Evolutionary conservation across 495 filamentous ascomycete genomes (phyloP).

Genomic region (Hypoxylon lienhwacheense): DNA sequence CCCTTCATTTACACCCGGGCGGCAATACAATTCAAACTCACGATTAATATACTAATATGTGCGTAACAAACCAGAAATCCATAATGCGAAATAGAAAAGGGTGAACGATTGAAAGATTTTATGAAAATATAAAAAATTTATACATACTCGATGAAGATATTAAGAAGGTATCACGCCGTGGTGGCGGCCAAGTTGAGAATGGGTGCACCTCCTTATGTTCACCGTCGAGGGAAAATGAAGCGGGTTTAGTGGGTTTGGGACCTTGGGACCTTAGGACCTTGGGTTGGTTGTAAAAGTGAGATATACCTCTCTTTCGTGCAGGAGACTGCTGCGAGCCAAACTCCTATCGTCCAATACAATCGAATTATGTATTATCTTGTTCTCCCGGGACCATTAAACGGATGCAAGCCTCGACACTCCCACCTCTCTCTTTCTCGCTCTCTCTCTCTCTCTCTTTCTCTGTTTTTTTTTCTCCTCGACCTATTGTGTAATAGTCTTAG

Average conservation of each 20-base stretch:
- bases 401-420: slow-evolving; percentile 30
- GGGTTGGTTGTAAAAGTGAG: slow-evolving; percentile 6
- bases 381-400: slow-evolving; percentile 18
- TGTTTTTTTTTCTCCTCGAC: too few species aligned
- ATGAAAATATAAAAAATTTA: slow-evolving; percentile 2
- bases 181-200: slow-evolving; percentile 5
- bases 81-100: not conserved
- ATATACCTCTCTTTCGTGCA: slow-evolving; percentile 28
- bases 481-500: too few species aligned
- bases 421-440: slow-evolving; percentile 27
- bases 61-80: slow-evolving; percentile 1
- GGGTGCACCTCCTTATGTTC: not conserved
- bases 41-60: slow-evolving; percentile 19
- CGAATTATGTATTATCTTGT: slow-evolving; percentile 9
- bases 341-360: slow-evolving; percentile 26
- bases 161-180: not conserved
- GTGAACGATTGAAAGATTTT: not conserved
- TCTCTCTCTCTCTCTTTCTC: too few species aligned
- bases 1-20: slow-evolving; percentile 30
- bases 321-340: slow-evolving; percentile 20
- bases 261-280: not conserved
- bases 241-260: slow-evolving; percentile 4
- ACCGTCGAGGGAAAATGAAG: too few species aligned
- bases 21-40: slow-evolving; percentile 18
- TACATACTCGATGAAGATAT: slow-evolving; percentile 9